Conservation (phyloP, 2,329 filamentous ascomycete genomes). For the Tolypocladium amazonense region DNA sequence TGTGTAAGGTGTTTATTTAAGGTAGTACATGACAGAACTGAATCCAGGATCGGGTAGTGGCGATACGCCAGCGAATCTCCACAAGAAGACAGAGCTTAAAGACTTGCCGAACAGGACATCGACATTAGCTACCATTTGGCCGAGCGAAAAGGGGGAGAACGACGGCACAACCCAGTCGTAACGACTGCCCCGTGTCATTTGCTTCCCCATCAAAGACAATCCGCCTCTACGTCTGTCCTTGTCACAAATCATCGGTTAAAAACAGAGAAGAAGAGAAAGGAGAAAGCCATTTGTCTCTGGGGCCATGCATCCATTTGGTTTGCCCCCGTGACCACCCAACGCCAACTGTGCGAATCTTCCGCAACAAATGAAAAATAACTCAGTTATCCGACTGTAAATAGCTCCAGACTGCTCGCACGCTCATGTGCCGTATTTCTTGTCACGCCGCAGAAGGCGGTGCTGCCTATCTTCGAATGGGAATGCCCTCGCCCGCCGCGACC, state of each 20-base stretch:
- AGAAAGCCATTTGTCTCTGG: not conserved
- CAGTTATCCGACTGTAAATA: not conserved
- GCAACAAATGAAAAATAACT: not conserved
- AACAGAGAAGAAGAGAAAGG: not conserved
- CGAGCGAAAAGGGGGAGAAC: not conserved
- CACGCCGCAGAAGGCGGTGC: not conserved
- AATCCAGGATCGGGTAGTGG: not conserved
- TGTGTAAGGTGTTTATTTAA: too few relatives aligned
- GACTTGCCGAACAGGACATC: not conserved
- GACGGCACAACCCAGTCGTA: not conserved
- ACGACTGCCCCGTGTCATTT: not conserved
- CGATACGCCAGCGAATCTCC: not conserved
- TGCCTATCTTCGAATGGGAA: constrained; percentile 53
- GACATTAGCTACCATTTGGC: not conserved
- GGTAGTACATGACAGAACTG: not conserved
- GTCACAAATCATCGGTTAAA: not conserved
- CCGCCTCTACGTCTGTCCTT: not conserved
- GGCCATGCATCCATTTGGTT: not conserved
- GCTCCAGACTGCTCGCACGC: not conserved
- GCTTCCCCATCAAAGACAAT: not conserved
- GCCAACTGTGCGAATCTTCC: constrained; percentile 4
- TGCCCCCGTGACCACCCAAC: constrained; percentile 3
- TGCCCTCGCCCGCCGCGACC: constrained; percentile 26
- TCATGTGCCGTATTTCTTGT: not conserved
- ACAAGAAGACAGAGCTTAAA: not conserved